Base-by-base conservation (phyloP, 2,329 filamentous ascomycete species). In the Botrytis elliptica region DNA sequence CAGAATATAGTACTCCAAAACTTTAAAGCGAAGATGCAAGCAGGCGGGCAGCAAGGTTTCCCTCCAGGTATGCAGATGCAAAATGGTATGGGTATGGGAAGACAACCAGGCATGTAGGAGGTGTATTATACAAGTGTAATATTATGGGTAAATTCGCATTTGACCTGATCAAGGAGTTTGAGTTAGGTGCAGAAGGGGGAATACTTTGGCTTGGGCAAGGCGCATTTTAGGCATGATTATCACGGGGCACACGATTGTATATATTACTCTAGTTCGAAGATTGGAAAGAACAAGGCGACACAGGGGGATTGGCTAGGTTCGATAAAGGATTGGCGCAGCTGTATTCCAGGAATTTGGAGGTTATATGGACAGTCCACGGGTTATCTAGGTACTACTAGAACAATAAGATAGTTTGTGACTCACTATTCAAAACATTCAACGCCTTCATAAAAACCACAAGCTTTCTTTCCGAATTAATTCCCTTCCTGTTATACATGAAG, bases 71-170 rank as follows among this genome's bases (percentile, higher is more conserved):
- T 73, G 65, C 71, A 77, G 18, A 79, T 80, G 77, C 77, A 76
- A 46, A 79, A 80, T 73, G 78, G 78, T 4, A 79, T 79, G 77
- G 76, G 75, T 12, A 79, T 79, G 77, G 77, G 74, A 68, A 74
- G 74, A 65, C 72, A 38, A 49, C 67, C 70, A 46, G 72, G 74
- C 20, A 71, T 74, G 68, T 75, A 71, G 59, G 12, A 36, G 49
- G 20, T 55, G 29, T 57, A 59, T 57, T 38, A 7, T 57, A 57
- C 10, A 38, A 12, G 9, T 69, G 38, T 69, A 42, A 33, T 57
- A 42, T 33, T 67, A 69, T 42, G 66, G n/a, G 49, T 38, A 33
- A 6, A 33, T 38, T 68, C 10, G 3, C 18, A 8, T 57, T 57
- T 33, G 12, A 16, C 36, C n/a, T 38, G 14, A 57, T 22, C 3